Percentiles rank a stretch among this genome's conserved stretches.
Conservation (phyloP, 1,139 yeast genomes). For the Blastobotrys proliferans region DNA sequence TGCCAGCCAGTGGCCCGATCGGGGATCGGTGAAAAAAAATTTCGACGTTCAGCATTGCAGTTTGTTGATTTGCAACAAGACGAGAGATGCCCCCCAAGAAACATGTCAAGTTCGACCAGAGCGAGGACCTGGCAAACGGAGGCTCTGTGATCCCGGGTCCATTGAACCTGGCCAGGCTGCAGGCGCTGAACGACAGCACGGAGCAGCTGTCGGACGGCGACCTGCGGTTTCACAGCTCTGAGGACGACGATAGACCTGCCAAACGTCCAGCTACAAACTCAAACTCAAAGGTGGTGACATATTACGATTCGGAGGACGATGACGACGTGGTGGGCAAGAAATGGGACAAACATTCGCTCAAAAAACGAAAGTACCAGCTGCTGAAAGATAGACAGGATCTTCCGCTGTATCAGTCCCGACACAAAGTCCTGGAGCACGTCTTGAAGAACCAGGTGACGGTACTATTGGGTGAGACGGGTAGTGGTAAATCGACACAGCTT, state of each 20-base stretch:
- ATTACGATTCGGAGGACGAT: constrained; percentile 36
- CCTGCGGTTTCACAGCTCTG: constrained; percentile 16
- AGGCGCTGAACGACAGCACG: constrained; percentile 16
- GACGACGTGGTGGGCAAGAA: constrained; percentile 25
- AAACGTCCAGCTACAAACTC: not conserved
- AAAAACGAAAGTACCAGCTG: constrained; percentile 11
- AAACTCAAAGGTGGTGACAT: constrained; percentile 18
- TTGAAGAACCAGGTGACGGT: constrained; percentile 62
- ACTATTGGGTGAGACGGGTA: constrained; percentile 93
- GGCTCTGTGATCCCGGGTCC: constrained; percentile 19
- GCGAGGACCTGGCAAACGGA: no score
- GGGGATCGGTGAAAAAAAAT: no score
- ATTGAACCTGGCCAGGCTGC: constrained; percentile 18
- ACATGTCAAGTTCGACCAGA: constrained; percentile 27
- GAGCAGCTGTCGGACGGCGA: constrained; percentile 20
- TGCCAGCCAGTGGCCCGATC: no score
- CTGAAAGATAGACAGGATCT: constrained; percentile 46
- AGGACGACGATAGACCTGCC: not conserved
- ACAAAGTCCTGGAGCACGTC: constrained; percentile 56
- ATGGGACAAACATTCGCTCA: constrained; percentile 12
- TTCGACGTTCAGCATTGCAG: not conserved
- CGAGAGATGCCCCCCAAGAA: constrained; percentile 28
- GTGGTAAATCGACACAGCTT: constrained; percentile 94
- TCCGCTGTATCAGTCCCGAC: constrained; percentile 74
- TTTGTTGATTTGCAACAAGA: no score